A percentile compares a stretch with the other conserved stretches of the same genome.
Evolutionary conservation across 208 protist genomes (phyloP).

Genomic region (Crithidia brevicula): DNA sequence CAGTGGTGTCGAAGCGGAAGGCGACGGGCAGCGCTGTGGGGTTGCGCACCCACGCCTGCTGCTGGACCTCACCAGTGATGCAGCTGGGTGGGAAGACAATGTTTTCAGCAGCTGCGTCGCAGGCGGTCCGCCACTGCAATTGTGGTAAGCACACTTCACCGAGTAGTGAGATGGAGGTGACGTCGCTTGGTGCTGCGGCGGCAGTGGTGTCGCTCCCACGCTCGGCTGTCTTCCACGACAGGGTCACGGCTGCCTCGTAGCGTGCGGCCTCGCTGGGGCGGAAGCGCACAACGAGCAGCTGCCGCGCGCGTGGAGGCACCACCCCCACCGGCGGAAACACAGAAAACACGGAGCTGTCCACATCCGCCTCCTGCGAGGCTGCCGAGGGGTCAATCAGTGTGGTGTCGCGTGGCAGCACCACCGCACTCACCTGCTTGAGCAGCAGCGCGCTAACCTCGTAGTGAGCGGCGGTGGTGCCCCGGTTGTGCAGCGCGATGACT

Average conservation of each 20-base stretch:
- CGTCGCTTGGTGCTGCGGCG: slow-evolving; percentile 18
- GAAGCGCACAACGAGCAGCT: slow-evolving; percentile 76
- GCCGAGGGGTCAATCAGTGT: neutral
- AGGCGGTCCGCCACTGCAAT: slow-evolving; percentile 33
- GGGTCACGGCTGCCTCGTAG: slow-evolving; percentile 51
- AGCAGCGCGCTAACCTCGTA: slow-evolving; percentile 44
- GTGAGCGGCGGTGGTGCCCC: slow-evolving; percentile 43
- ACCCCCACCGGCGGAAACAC: slow-evolving; percentile 64
- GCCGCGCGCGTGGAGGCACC: slow-evolving; percentile 43
- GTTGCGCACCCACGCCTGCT: slow-evolving; percentile 67
- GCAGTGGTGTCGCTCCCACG: slow-evolving; percentile 6
- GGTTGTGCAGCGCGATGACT: slow-evolving; percentile 72
- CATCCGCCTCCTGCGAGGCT: slow-evolving; percentile 11
- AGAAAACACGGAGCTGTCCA: slow-evolving; percentile 42
- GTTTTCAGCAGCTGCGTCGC: slow-evolving; percentile 35
- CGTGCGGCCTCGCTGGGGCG: slow-evolving; percentile 36
- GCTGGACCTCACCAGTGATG: slow-evolving; percentile 65
- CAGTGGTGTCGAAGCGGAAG: slow-evolving; percentile 60
- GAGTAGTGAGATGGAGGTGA: slow-evolving; percentile 44
- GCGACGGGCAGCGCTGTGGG: slow-evolving; percentile 73
- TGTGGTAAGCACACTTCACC: slow-evolving; percentile 65
- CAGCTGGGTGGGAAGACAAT: slow-evolving; percentile 78
- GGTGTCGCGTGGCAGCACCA: slow-evolving; percentile 31
- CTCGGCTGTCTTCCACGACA: slow-evolving; percentile 48
- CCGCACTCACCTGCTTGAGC: slow-evolving; percentile 56